Evolutionary conservation across 2,329 filamentous ascomycete genomes (phyloP), one percentile per base, ranked within the genome.

Genomic region (Ophiostoma australiae): DNA sequence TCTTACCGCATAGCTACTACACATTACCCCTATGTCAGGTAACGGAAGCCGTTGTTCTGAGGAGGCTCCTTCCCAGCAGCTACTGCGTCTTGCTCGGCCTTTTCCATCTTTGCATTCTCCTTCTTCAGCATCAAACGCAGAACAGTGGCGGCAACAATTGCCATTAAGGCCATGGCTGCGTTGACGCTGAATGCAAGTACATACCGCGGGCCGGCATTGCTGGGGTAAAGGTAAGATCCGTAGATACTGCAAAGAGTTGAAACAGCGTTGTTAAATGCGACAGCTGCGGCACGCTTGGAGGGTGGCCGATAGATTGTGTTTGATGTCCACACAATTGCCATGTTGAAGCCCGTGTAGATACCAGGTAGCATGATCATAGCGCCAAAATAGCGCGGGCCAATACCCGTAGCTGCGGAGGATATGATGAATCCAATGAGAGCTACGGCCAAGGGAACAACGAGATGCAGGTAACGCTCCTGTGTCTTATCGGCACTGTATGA

Each of bases 191-290:
- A 55, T 11, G 52, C 52, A 4, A 55, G n/a, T 4, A 55, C 52
- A 10, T 23, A 65, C 10, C 61, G 27, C 27, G 61, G 61, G 17
- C 61, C 61, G 23, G 61, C 61, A 65, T 65, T 65, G 27, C 13
- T 65, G 17, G 61, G 61, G 61, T 65, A 65, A 15, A 65, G 52
- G 23, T 84, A 84, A 1, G 79, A 80, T 10, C 79, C 87, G 76
- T 90, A 93, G 73, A 94, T 93, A 61, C 85, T 87, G 52, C 86
- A 87, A 15, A 85, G 83, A 77, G 93, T 92, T 17, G 85, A 87
- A 13, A 92, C 83, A 1, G 89, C 89, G 76, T 94, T 94, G 79
- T 93, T 92, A 74, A 90, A 88, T 0, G 90, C 91, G 5, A 55
- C 52, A 11, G 52, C 52, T 8, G n/a, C 52, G 52, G 52, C 52